Evolutionary conservation across 1,284 basidiomycete species (phyloP).

Genomic region (Porodaedalea pini): DNA sequence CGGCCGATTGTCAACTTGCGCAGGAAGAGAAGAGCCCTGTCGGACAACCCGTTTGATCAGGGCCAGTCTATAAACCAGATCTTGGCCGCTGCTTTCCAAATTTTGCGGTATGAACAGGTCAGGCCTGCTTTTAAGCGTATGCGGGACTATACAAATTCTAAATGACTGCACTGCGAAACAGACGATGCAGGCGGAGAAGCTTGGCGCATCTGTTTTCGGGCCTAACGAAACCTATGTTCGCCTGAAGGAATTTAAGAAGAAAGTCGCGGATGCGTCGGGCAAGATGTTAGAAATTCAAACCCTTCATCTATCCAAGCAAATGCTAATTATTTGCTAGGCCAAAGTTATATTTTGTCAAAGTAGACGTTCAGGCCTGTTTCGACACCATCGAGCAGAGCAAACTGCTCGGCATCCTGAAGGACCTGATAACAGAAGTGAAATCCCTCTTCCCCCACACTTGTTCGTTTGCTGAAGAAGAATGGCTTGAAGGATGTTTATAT

Average conservation of each 20-base stretch:
- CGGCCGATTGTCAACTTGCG: slow-evolving; percentile 93
- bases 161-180: slow-evolving; percentile 31
- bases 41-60: slow-evolving; percentile 8
- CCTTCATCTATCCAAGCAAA: not conserved
- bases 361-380: slow-evolving; percentile 94
- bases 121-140: slow-evolving; percentile 10
- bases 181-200: slow-evolving; percentile 58
- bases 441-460: not conserved
- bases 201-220: slow-evolving; percentile 83
- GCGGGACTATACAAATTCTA: not conserved
- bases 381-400: slow-evolving; percentile 93
- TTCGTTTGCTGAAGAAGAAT: not conserved
- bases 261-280: slow-evolving; percentile 44
- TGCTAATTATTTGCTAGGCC: slow-evolving; percentile 48
- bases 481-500: slow-evolving; percentile 55
- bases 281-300: slow-evolving; percentile 50
- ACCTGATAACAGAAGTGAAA: slow-evolving; percentile 69
- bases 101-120: slow-evolving; percentile 85
- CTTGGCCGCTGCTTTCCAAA: slow-evolving; percentile 78
- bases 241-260: slow-evolving; percentile 68
- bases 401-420: slow-evolving; percentile 72
- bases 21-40: slow-evolving; percentile 48
- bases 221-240: slow-evolving; percentile 77
- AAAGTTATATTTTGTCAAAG: slow-evolving; percentile 90
- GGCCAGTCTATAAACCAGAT: slow-evolving; percentile 81